Conservation (phyloP, 495 filamentous ascomycete species). For the Apodospora peruviana region DNA sequence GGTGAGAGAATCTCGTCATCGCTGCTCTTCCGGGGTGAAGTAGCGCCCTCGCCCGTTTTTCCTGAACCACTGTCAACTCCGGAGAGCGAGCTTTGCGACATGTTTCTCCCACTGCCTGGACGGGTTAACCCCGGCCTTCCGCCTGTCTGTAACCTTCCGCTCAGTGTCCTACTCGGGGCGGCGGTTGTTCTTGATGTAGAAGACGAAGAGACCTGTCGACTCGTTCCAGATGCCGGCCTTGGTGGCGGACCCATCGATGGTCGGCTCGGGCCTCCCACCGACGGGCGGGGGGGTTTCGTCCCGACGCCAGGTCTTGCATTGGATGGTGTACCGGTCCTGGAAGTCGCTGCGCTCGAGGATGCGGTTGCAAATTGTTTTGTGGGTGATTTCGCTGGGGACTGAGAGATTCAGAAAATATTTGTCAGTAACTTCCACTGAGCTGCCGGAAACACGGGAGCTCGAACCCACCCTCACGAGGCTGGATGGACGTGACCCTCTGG, state of each 20-base stretch:
- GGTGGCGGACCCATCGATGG: constrained; percentile 65
- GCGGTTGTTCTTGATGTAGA: constrained; percentile 23
- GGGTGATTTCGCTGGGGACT: constrained; percentile 77
- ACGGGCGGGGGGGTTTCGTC: constrained; percentile 49
- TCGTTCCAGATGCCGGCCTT: constrained; percentile 22
- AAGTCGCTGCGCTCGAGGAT: constrained; percentile 49
- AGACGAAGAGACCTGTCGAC: constrained; percentile 30
- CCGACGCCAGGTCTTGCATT: constrained; percentile 39
- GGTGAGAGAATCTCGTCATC: constrained; percentile 34
- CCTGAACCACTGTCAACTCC: constrained; percentile 29
- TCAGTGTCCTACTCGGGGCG: constrained; percentile 28
- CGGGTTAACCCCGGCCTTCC: constrained; percentile 26
- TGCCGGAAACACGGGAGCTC: neutral
- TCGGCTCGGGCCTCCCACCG: constrained; percentile 42
- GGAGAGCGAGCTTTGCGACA: constrained; percentile 36
- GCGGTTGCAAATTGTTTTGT: constrained; percentile 65
- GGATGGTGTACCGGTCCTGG: constrained; percentile 57
- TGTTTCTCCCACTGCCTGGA: constrained; percentile 28
- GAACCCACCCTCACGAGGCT: constrained; percentile 53
- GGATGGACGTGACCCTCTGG: constrained; percentile 45
- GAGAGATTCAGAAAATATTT: neutral
- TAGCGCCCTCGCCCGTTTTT: constrained; percentile 24
- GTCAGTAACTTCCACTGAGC: neutral
- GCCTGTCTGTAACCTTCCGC: constrained; percentile 27
- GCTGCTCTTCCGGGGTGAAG: constrained; percentile 32